Conservation (phyloP, 345 rosid genomes). For the Arabidopsis thaliana region DNA sequence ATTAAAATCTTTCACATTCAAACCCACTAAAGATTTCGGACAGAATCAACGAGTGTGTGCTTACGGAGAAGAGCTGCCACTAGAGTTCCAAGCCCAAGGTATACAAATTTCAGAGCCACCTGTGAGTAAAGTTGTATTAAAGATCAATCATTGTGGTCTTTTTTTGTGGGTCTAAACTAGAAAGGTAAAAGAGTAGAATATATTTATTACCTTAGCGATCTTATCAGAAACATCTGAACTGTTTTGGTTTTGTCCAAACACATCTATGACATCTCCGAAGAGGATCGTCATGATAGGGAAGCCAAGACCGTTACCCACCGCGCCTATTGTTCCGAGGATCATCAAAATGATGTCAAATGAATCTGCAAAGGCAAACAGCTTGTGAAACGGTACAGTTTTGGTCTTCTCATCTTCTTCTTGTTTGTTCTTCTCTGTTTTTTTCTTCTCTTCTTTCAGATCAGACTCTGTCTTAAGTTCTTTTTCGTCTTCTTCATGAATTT, state of each 20-base stretch:
- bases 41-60: slow-evolving; percentile 14
- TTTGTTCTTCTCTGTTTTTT: slow-evolving; percentile 10
- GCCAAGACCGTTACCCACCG: slow-evolving; percentile 60
- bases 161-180: neutral
- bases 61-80: slow-evolving; percentile 72
- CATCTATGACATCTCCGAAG: slow-evolving; percentile 57
- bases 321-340: slow-evolving; percentile 65
- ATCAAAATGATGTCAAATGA: slow-evolving; percentile 57
- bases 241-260: slow-evolving; percentile 54
- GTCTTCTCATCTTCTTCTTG: slow-evolving; percentile 35
- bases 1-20: neutral
- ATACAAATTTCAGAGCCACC: slow-evolving; percentile 68
- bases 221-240: slow-evolving; percentile 46
- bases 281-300: slow-evolving; percentile 70
- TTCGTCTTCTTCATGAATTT: slow-evolving; percentile 10
- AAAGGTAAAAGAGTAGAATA: neutral
- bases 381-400: slow-evolving; percentile 46
- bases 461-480: slow-evolving; percentile 21
- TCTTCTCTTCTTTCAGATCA: slow-evolving; percentile 13
- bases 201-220: slow-evolving; percentile 51
- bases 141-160: slow-evolving; percentile 6
- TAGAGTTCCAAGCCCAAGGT: slow-evolving; percentile 61
- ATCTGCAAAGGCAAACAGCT: slow-evolving; percentile 76
- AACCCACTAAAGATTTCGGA: neutral
- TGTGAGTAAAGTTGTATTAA: slow-evolving; percentile 2